A percentile compares a stretch with the other conserved stretches of the same genome.
Conservation (phyloP, 2,329 filamentous ascomycete species). For the Thielaviopsis cerberus region DNA sequence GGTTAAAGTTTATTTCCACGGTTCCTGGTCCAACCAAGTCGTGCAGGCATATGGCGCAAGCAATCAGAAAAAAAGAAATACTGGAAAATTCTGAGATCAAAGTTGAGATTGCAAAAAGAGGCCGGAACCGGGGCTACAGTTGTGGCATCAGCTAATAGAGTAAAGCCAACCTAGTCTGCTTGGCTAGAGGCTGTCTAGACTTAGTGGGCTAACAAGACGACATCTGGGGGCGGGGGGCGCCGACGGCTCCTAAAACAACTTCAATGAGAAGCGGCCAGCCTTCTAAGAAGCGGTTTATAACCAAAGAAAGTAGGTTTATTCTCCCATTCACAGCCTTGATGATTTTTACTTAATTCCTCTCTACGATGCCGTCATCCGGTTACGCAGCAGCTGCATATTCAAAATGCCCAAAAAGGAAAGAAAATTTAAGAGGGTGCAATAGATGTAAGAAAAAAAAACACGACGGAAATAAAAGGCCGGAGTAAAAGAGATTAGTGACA, state of each 20-base stretch:
- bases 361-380: slow-evolving; percentile 2
- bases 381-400: not conserved
- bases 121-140: not conserved
- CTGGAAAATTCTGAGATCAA: not conserved
- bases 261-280: too few species aligned
- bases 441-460: slow-evolving; percentile 11
- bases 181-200: too few species aligned
- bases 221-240: too few species aligned
- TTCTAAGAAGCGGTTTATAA: too few species aligned
- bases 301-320: too few species aligned
- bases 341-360: not conserved
- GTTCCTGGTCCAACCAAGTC: not conserved
- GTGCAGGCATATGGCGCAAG: not conserved
- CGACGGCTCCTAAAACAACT: too few species aligned
- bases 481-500: too few species aligned
- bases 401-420: not conserved
- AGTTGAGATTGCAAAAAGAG: not conserved
- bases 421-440: not conserved
- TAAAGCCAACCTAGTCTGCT: too few species aligned
- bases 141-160: too few species aligned
- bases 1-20: not conserved
- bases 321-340: not conserved
- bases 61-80: not conserved
- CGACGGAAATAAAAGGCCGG: not conserved
- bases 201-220: too few species aligned